phyloP scores from a whole-genome alignment of 495 filamentous ascomycete species.

The Echria macrotheca region DNA sequence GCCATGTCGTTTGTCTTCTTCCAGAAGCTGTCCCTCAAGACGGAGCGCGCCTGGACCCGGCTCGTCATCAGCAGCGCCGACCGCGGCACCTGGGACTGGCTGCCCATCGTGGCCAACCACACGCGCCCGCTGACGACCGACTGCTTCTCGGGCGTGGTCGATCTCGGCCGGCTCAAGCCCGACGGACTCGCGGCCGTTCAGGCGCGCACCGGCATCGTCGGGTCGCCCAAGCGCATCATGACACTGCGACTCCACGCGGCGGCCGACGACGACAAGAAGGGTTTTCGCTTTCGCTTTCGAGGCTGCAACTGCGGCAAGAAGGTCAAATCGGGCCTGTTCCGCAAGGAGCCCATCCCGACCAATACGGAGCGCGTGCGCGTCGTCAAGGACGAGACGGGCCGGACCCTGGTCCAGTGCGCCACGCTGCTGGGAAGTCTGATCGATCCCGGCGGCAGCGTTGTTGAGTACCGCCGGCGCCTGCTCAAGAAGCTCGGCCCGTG shows the following conservation, averaged over 20 bases:
- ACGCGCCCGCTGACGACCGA: conserved; percentile 15
- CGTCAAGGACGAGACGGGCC: conserved; percentile 18
- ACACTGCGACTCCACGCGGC: conserved; percentile 9
- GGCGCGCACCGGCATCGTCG: conserved; percentile 14
- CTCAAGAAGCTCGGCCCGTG: conserved; percentile 14
- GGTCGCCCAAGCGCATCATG: conserved; percentile 16
- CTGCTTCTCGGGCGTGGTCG: conserved; percentile 17
- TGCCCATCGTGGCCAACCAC: conserved; percentile 10
- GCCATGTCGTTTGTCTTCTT: conserved; percentile 21
- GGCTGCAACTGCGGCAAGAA: conserved; percentile 25
- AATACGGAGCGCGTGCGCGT: conserved; percentile 1
- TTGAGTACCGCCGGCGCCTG: conserved; percentile 14
- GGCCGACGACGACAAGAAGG: conserved; percentile 5
- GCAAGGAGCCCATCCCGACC: conserved; percentile 14
- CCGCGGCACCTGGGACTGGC: conserved; percentile 6
- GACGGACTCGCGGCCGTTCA: conserved; percentile 8
- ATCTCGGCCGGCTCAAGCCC: conserved; percentile 12
- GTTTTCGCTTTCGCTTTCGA: conserved; percentile 18
- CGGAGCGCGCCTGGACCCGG: conserved; percentile 19
- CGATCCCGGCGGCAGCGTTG: conserved; percentile 9
- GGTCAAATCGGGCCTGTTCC: conserved; percentile 15
- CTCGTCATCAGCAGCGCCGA: conserved; percentile 16
- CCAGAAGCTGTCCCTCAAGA: conserved; percentile 20
- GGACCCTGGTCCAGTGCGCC: conserved; percentile 20
- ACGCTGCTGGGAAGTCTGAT: conserved; percentile 18